Evolutionary conservation across 2,329 filamentous ascomycete genomes (phyloP).

Genomic region (Fusarium staphyleae): DNA sequence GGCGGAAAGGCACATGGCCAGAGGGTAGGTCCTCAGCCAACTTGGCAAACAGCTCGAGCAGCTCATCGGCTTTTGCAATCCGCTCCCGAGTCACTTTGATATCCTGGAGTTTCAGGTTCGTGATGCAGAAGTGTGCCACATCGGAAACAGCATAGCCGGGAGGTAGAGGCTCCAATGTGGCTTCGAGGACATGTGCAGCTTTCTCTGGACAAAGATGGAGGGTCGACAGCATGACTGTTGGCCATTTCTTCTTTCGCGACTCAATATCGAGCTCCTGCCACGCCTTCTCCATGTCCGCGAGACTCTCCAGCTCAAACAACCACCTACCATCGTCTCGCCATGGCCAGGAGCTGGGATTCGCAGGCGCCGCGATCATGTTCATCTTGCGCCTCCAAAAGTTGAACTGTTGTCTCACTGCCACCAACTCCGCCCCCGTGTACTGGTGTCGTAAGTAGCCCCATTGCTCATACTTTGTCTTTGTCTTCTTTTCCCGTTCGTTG

Average conservation of each 20-base stretch:
- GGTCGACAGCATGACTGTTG: conserved; percentile 47
- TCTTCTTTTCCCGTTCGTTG: conserved; percentile 9
- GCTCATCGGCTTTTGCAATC: conserved; percentile 40
- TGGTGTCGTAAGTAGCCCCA: conserved; percentile 46
- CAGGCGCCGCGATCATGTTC: conserved; percentile 27
- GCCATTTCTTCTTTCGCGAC: conserved; percentile 43
- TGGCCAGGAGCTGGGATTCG: conserved; percentile 29
- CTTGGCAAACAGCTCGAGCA: conserved; percentile 42
- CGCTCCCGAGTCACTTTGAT: conserved; percentile 33
- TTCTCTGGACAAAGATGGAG: conserved; percentile 45
- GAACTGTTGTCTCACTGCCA: conserved; percentile 34
- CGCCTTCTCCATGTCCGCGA: conserved; percentile 43
- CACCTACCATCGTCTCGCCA: conserved; percentile 41
- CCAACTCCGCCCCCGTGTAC: conserved; percentile 33
- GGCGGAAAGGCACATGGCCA: conserved; percentile 47
- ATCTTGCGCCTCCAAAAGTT: conserved; percentile 44
- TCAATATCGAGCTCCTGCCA: conserved; percentile 45
- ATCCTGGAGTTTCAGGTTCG: conserved; percentile 25
- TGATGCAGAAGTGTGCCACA: conserved; percentile 44
- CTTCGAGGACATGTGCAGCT: conserved; percentile 45
- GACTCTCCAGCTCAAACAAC: conserved; percentile 43
- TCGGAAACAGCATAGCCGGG: conserved; percentile 51
- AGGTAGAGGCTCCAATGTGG: conserved; percentile 47
- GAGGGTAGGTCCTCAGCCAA: conserved; percentile 41
- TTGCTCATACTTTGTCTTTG: conserved; percentile 34